Conservation (phyloP, 2,329 filamentous ascomycete species). For the Stachybotrys echinatus region DNA sequence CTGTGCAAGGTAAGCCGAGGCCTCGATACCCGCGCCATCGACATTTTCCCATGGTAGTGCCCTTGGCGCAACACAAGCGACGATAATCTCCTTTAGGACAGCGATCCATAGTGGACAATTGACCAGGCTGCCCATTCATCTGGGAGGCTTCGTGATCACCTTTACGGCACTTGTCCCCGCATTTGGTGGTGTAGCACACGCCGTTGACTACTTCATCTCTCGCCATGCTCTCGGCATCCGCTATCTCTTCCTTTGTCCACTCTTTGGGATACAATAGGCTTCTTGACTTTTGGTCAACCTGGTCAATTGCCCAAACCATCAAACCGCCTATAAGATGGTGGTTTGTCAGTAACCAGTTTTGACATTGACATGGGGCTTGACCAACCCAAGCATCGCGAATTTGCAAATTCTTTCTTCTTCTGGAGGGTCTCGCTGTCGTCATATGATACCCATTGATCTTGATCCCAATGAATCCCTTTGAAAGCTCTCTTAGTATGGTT, state of each 20-base stretch:
- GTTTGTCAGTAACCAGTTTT: constrained; percentile 2
- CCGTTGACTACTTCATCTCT: constrained; percentile 7
- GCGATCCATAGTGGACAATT: constrained; percentile 13
- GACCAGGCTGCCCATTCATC: constrained; percentile 22
- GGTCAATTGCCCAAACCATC: constrained; percentile 8
- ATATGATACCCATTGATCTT: constrained; percentile 9
- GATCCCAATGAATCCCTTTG: constrained; percentile 3
- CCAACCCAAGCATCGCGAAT: constrained; percentile 15
- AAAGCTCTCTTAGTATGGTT: not conserved
- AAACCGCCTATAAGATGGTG: not conserved
- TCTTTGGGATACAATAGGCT: constrained; percentile 1
- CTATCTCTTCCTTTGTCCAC: not conserved
- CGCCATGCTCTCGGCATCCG: constrained; percentile 5
- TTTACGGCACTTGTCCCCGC: constrained; percentile 15
- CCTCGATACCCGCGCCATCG: constrained; percentile 17
- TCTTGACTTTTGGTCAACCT: constrained; percentile 9
- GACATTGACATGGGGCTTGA: not conserved
- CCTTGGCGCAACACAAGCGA: constrained; percentile 18
- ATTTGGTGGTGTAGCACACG: constrained; percentile 18
- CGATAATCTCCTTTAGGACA: constrained; percentile 18
- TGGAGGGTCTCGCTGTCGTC: constrained; percentile 19
- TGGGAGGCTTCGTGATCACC: constrained; percentile 20
- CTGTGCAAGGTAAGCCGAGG: constrained; percentile 18
- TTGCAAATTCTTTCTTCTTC: constrained; percentile 14
- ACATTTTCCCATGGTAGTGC: constrained; percentile 2